phyloP scores from a whole-genome alignment of 116 monocot species.

The Papilionanthe hybrid region DNA sequence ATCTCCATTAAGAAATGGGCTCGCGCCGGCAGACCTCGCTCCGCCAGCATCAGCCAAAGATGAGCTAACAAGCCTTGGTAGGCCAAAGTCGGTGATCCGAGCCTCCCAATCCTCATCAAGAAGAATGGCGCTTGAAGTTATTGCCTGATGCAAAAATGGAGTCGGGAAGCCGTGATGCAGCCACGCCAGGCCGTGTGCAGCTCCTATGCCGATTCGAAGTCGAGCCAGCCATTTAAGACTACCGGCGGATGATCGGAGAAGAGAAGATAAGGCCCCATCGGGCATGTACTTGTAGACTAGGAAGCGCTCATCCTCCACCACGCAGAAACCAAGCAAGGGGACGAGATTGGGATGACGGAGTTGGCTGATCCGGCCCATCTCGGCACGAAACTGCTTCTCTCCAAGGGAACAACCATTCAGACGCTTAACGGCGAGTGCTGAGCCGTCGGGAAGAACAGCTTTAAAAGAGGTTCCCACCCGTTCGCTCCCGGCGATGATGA shows the following conservation, averaged over 20 bases:
- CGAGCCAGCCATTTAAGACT: slow-evolving; percentile 52
- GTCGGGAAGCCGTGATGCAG: slow-evolving; percentile 66
- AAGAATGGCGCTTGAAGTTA: slow-evolving; percentile 50
- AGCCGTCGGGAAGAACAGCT: slow-evolving; percentile 71
- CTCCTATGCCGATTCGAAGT: slow-evolving; percentile 64
- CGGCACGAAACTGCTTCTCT: slow-evolving; percentile 64
- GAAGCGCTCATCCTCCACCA: slow-evolving; percentile 70
- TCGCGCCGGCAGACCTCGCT: slow-evolving; percentile 17
- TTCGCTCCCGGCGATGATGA: slow-evolving; percentile 50
- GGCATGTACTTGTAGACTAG: slow-evolving; percentile 87
- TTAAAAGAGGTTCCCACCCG: slow-evolving; percentile 59
- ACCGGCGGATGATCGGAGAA: slow-evolving; percentile 12
- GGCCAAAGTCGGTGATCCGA: slow-evolving; percentile 51
- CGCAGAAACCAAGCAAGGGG: slow-evolving; percentile 72
- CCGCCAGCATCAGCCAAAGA: slow-evolving; percentile 9
- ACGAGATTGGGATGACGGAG: slow-evolving; percentile 82
- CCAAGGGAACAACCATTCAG: slow-evolving; percentile 43
- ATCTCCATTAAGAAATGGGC: slow-evolving; percentile 40
- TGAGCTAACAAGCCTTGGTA: slow-evolving; percentile 28
- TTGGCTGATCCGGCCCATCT: slow-evolving; percentile 62
- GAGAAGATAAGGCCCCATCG: slow-evolving; percentile 37
- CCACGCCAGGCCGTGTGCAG: slow-evolving; percentile 72
- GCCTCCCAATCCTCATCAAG: slow-evolving; percentile 66
- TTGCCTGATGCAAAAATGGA: slow-evolving; percentile 43
- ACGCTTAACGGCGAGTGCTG: slow-evolving; percentile 72